Conservation (phyloP, 2,329 filamentous ascomycete genomes). For the Pseudofabraea citricarpa region DNA sequence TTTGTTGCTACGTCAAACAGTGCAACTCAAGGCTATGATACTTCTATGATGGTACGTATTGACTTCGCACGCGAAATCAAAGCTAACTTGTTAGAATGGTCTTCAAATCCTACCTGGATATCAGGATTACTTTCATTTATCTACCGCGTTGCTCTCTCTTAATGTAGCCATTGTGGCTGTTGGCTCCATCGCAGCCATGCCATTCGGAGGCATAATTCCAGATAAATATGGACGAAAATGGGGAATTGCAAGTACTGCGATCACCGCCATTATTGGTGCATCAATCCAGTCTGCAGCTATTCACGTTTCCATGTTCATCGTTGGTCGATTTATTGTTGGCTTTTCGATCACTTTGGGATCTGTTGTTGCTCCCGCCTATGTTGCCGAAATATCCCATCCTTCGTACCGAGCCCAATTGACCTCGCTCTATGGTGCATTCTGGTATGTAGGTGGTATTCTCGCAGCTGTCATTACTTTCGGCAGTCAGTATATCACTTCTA, state of each 20-base stretch:
- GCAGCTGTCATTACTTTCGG: constrained; percentile 1
- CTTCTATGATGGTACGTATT: constrained; percentile 2
- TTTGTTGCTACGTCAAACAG: constrained; percentile 1
- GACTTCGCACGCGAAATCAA: neutral
- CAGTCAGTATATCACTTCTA: constrained; percentile 2
- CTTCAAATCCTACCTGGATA: constrained; percentile 5
- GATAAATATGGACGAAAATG: constrained; percentile 2
- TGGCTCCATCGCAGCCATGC: neutral
- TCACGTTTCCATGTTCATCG: constrained; percentile 33
- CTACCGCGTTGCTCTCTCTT: neutral
- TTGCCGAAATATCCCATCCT: constrained; percentile 1
- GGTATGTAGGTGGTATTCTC: constrained; percentile 1
- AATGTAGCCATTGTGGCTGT: constrained; percentile 2
- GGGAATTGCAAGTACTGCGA: neutral
- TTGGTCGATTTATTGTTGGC: constrained; percentile 34
- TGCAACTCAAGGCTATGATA: constrained; percentile 1
- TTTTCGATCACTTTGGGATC: constrained; percentile 12
- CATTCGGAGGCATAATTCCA: neutral
- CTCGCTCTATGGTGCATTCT: constrained; percentile 1
- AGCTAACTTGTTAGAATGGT: constrained; percentile 1
- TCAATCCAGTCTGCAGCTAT: constrained; percentile 34
- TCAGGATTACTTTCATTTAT: constrained; percentile 4
- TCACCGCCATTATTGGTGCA: constrained; percentile 30
- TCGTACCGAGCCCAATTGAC: constrained; percentile 1
- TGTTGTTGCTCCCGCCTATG: constrained; percentile 3